These are phyloP conservation scores for Obba rivulosa DNA, from an alignment of 768 basidiomycete species.

Conservation along the genomic window DNA sequence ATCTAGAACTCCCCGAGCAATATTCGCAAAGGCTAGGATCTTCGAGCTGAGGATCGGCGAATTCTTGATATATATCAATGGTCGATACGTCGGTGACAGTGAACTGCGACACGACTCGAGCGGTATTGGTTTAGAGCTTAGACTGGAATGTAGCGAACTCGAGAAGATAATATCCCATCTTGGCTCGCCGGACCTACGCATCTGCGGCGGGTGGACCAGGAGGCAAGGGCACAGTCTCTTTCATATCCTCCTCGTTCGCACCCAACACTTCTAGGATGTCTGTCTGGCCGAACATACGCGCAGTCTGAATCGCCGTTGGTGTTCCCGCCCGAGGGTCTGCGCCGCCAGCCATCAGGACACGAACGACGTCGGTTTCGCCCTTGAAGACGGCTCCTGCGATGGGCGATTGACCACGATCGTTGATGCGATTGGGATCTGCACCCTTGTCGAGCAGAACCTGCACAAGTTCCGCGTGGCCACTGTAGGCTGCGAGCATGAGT, in stretches of 20 bases:
- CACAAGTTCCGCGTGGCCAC: slow-evolving; percentile 54
- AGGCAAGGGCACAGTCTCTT: slow-evolving; percentile 23
- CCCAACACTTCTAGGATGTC: slow-evolving; percentile 55
- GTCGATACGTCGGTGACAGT: too few species aligned
- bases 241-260: slow-evolving; percentile 48
- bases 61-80: too few species aligned
- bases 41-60: too few species aligned
- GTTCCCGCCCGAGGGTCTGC: slow-evolving; percentile 63
- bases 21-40: too few species aligned
- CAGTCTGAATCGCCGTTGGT: slow-evolving; percentile 65
- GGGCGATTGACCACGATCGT: slow-evolving; percentile 69
- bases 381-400: slow-evolving; percentile 80
- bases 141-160: too few species aligned
- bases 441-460: slow-evolving; percentile 47
- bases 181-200: too few species aligned
- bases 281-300: slow-evolving; percentile 59
- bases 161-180: too few species aligned
- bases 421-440: slow-evolving; percentile 63
- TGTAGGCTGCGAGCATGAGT: slow-evolving; percentile 73
- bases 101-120: too few species aligned
- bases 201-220: slow-evolving; percentile 11
- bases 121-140: too few species aligned
- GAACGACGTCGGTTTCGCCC: slow-evolving; percentile 56
- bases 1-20: too few species aligned
- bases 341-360: slow-evolving; percentile 39